Evolutionary conservation across 2,329 filamentous ascomycete genomes (phyloP), one percentile per base, ranked within the genome.

Genomic region (Ophiostoma populinum): DNA sequence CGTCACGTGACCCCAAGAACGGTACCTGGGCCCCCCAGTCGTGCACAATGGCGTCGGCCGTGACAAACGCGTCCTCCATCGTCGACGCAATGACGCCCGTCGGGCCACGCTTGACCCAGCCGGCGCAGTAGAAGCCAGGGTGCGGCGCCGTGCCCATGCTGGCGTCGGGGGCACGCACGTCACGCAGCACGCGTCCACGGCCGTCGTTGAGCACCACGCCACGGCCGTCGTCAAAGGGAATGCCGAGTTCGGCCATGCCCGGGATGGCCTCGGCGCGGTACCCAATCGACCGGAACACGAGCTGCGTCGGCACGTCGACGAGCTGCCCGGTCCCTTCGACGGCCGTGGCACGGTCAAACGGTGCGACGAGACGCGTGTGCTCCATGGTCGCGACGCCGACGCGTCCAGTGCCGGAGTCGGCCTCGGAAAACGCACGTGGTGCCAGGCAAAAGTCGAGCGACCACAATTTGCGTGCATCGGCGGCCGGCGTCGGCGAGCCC

Each of bases 31-130:
- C 49, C 12, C 51, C 45, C 78, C 83, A 87, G 50, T 98, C 90
- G n/a, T 68, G 58, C 1, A 70, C 70, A 42, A 98, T 80, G 3
- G 78, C 73, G 50, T 94, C 86, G 1, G 75, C 90, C 1, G 85
- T 93, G 7, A 70, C 67, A 48, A 95, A 98, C 0, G 90, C 87
- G 52, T 98, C 90, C 40, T 79, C 72, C 83, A 98, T 92, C 0
- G 90, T 98, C 20, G 78, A 85, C 1, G 87, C 87, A 52, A 98
- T 98, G 4, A 95, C 86, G 3, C 90, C 90, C 0, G 85, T 94
- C 0, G 90, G 87, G 0, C 90, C 90, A 24, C 79, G 71, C 59
- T 95, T 95, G 8, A 94, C 85, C 90, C 90, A 98, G 0, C 90
- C 90, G 12, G 87, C 80, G 44, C 85, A 92, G 56, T 98, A 98